Evolutionary conservation across 371 early-diverging fungal species (phyloP).

Genomic region (Syncephalastrum monosporum): DNA sequence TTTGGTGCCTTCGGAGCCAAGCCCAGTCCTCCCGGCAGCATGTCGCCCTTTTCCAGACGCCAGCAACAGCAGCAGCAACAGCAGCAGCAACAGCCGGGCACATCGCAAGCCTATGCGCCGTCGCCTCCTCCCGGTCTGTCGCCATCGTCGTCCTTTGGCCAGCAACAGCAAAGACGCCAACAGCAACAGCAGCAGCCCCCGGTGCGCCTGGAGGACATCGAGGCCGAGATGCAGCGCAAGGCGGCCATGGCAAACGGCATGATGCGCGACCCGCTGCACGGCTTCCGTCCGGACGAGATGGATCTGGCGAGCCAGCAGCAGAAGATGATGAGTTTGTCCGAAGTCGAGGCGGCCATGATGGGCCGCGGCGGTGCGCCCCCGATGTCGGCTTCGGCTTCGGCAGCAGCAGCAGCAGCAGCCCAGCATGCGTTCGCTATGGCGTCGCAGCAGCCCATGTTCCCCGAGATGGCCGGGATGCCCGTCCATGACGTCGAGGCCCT

Average conservation of each 20-base stretch:
- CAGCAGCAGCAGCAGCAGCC: neutral
- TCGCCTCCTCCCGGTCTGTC: conserved; percentile 25
- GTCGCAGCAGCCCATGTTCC: too few relatives aligned
- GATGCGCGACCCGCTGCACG: conserved; percentile 19
- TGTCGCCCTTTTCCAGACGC: conserved; percentile 11
- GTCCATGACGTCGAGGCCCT: conserved; percentile 9
- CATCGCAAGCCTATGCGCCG: conserved; percentile 24
- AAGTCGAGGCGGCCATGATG: conserved; percentile 67
- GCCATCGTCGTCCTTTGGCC: conserved; percentile 27
- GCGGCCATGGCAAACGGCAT: conserved; percentile 13
- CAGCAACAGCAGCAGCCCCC: conserved; percentile 33
- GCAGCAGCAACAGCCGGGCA: conserved; percentile 12
- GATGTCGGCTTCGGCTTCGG: conserved; percentile 1
- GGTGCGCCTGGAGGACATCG: conserved; percentile 54
- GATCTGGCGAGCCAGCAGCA: conserved; percentile 18
- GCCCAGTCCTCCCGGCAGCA: conserved; percentile 4
- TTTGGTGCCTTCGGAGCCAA: conserved; percentile 15
- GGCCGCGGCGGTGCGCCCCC: conserved; percentile 16
- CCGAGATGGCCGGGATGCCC: neutral
- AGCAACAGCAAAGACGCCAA: conserved; percentile 4
- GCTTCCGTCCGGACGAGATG: conserved; percentile 13
- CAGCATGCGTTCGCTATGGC: neutral
- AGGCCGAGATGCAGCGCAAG: conserved; percentile 53
- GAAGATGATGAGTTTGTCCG: conserved; percentile 67
- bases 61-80: conserved; percentile 8